A percentile compares a stretch with the other conserved stretches of the same genome.
Evolutionary conservation across 129 eudicot species (phyloP).

Genomic region (Helianthus tuberosus): DNA sequence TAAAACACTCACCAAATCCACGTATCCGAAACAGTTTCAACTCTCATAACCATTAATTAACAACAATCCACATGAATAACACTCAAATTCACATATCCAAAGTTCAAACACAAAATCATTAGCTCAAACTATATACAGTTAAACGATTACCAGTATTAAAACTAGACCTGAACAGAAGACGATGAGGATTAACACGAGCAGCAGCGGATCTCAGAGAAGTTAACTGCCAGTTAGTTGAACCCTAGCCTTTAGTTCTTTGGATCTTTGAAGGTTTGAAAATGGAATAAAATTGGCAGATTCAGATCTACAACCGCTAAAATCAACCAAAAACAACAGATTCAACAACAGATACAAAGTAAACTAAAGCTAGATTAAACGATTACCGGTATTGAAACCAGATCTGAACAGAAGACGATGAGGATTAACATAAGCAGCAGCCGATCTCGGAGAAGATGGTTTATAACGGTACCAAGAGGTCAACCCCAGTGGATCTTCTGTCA

Average conservation of each 20-base stretch:
- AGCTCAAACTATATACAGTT: too few relatives aligned
- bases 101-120: too few relatives aligned
- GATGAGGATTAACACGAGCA: conserved; percentile 10
- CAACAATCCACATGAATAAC: too few relatives aligned
- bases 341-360: conserved; percentile 7
- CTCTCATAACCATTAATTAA: too few relatives aligned
- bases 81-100: too few relatives aligned
- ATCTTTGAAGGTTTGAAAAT: conserved; percentile 33
- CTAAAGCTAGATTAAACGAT: not conserved
- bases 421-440: conserved; percentile 16
- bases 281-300: conserved; percentile 10
- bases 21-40: too few relatives aligned
- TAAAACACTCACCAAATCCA: too few relatives aligned
- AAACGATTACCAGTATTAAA: conserved; percentile 11
- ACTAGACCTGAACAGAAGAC: conserved; percentile 16
- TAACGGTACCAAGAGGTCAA: too few relatives aligned
- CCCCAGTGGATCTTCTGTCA: too few relatives aligned
- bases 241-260: conserved; percentile 12
- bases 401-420: conserved; percentile 1
- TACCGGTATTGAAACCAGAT: conserved; percentile 24
- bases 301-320: conserved; percentile 23
- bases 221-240: conserved; percentile 16
- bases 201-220: conserved; percentile 22
- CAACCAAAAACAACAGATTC: conserved; percentile 12
- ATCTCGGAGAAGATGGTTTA: conserved; percentile 13